Evolutionary conservation across 768 basidiomycete genomes (phyloP).

Genomic region (Amanita rubescens): DNA sequence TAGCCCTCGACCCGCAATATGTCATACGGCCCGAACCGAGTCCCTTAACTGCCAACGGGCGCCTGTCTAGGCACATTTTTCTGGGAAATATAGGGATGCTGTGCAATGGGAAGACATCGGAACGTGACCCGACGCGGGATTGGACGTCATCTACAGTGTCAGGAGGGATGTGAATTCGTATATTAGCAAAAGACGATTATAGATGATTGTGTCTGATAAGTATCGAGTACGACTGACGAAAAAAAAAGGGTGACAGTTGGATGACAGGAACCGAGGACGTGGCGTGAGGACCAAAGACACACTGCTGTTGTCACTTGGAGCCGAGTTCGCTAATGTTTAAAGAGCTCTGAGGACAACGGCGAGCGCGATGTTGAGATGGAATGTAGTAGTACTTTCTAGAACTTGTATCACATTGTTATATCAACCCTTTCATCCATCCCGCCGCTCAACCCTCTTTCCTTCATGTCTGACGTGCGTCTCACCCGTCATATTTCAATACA

Average conservation of each 20-base stretch:
- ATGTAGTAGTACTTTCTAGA: slow-evolving; percentile 22
- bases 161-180: neutral
- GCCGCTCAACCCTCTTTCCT: neutral
- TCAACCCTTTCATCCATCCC: slow-evolving; percentile 9
- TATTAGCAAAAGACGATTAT: neutral
- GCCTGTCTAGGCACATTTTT: neutral
- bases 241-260: neutral
- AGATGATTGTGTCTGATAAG: neutral
- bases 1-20: neutral
- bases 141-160: neutral
- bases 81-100: neutral
- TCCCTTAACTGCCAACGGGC: neutral
- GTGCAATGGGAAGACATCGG: neutral
- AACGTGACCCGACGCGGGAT: neutral
- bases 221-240: neutral
- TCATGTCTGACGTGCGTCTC: slow-evolving; percentile 35
- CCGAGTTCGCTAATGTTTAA: neutral
- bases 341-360: neutral
- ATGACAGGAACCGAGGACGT: slow-evolving; percentile 1
- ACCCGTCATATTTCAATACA: neutral
- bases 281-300: slow-evolving; percentile 7
- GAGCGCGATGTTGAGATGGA: slow-evolving; percentile 15
- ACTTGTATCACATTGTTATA: slow-evolving; percentile 10
- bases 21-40: neutral
- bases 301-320: neutral